A percentile compares a stretch with the other conserved stretches of the same genome.
Evolutionary conservation across 202 grass and related monocot species (phyloP).

Genomic region (Panicum hallii): DNA sequence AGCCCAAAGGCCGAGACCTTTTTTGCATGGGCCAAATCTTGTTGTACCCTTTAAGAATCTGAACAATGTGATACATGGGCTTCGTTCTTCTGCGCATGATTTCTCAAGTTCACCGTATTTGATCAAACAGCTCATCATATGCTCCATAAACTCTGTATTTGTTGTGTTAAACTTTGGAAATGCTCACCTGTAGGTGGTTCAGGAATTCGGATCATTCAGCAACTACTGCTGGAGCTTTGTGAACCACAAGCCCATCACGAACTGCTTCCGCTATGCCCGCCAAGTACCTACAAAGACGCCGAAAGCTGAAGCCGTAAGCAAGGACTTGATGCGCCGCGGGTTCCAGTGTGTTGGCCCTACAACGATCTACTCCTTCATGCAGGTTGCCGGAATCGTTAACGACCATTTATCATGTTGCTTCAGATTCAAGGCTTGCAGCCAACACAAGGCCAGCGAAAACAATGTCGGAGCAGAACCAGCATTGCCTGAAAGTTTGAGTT

Average conservation of each 20-base stretch:
- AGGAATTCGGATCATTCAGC: conserved; percentile 68
- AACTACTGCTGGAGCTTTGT: conserved; percentile 77
- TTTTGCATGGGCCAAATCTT: conserved; percentile 26
- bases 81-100: conserved; percentile 2
- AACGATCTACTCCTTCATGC: conserved; percentile 78
- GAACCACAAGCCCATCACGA: conserved; percentile 55
- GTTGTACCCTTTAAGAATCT: not conserved
- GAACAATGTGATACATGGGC: not conserved
- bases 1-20: not conserved
- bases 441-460: conserved; percentile 15
- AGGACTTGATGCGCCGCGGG: conserved; percentile 70
- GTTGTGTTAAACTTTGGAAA: not conserved
- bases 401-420: conserved; percentile 72
- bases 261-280: conserved; percentile 54
- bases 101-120: conserved; percentile 8
- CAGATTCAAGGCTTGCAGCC: conserved; percentile 53
- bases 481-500: conserved; percentile 23
- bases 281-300: conserved; percentile 66
- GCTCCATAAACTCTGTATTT: not conserved
- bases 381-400: conserved; percentile 64
- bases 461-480: not conserved
- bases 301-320: conserved; percentile 77
- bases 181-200: conserved; percentile 44
- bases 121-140: too few species aligned
- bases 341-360: conserved; percentile 73